Evolutionary conservation across 1,139 yeast genomes (phyloP).

Genomic region (Blastobotrys illinoisensis): DNA sequence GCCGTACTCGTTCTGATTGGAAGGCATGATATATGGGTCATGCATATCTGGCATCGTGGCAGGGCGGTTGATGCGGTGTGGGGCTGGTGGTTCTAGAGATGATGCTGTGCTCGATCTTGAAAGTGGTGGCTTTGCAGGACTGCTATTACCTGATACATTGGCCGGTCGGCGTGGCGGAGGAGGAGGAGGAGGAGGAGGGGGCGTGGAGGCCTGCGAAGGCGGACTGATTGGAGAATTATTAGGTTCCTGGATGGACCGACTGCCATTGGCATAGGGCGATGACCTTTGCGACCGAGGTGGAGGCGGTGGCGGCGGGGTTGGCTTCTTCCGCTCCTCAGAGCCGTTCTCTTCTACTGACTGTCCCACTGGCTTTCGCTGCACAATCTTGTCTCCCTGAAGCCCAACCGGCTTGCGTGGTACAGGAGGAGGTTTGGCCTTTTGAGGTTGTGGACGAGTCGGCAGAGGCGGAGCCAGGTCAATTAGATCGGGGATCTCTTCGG

Average conservation of each 20-base stretch:
- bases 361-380: neutral
- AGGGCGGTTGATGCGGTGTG: neutral
- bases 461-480: slow-evolving; percentile 3
- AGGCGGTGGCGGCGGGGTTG: slow-evolving; percentile 13
- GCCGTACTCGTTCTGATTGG: slow-evolving; percentile 28
- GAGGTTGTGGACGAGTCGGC: slow-evolving; percentile 10
- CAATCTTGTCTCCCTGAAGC: slow-evolving; percentile 7
- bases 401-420: slow-evolving; percentile 24
- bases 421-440: slow-evolving; percentile 22
- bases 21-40: slow-evolving; percentile 19
- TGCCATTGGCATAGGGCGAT: neutral
- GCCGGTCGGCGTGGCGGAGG: neutral
- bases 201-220: neutral
- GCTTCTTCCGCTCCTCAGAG: neutral
- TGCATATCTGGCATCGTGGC: slow-evolving; percentile 4
- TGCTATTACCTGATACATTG: neutral
- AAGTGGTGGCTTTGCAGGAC: neutral
- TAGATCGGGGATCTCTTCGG: slow-evolving; percentile 6
- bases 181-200: neutral
- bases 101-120: neutral
- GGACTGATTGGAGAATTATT: no score
- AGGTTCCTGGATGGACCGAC: neutral
- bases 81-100: neutral
- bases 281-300: slow-evolving; percentile 6
- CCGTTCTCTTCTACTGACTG: no score